Percentiles rank a stretch among this genome's conserved stretches.
These are phyloP conservation scores for Solanum etuberosum DNA, from an alignment of 257 asterid genomes.

Conservation along the genomic window DNA sequence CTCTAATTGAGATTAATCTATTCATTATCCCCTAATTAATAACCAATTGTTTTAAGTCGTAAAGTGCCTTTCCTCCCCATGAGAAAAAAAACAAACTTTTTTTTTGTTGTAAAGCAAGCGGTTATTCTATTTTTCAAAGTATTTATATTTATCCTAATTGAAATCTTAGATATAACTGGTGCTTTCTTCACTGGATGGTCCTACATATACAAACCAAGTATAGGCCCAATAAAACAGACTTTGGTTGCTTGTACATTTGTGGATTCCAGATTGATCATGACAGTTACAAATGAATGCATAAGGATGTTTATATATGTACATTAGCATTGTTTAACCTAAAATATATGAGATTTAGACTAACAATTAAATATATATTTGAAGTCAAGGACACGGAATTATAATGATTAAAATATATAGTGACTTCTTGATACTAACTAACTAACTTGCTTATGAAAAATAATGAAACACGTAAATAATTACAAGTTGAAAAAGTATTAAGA, in stretches of 20 bases:
- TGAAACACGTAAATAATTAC: too few species aligned
- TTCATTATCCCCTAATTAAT: neutral
- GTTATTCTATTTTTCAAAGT: neutral
- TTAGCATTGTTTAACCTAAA: neutral
- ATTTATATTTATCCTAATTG: neutral
- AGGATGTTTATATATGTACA: neutral
- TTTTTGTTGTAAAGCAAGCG: neutral
- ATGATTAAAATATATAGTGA: too few species aligned
- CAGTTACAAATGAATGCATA: neutral
- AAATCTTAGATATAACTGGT: neutral
- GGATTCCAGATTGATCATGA: neutral
- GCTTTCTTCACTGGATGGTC: neutral
- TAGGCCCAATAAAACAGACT: neutral
- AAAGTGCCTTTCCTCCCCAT: neutral
- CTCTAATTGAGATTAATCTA: neutral
- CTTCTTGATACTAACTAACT: too few species aligned
- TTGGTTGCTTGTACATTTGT: neutral
- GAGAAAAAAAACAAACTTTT: neutral
- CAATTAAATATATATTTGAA: too few species aligned
- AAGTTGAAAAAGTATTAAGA: too few species aligned
- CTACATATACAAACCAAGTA: neutral
- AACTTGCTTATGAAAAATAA: too few species aligned
- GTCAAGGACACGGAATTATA: too few species aligned
- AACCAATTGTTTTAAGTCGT: neutral
- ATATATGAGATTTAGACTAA: too few species aligned